Evolutionary conservation across 345 rosid genomes (phyloP).

Genomic region (Nasturtium officinale): DNA sequence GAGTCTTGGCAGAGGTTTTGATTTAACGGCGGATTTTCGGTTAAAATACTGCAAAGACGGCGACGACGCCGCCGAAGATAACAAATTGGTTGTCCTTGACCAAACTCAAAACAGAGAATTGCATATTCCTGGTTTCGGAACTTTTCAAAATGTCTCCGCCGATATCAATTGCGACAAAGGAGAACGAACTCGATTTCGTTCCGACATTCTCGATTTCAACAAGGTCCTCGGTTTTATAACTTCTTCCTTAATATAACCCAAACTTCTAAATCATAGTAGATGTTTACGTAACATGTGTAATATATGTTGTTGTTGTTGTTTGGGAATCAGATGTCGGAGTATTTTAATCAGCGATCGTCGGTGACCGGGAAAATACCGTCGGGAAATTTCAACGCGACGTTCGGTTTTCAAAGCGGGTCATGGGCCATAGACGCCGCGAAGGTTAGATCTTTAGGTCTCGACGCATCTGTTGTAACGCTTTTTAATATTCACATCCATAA

Average conservation of each 20-base stretch:
- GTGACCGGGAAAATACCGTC: constrained; percentile 82
- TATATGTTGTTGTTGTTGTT: background rate
- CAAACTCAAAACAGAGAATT: constrained; percentile 57
- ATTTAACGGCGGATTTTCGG: constrained; percentile 76
- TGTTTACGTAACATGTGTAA: background rate
- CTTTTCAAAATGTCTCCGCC: constrained; percentile 53
- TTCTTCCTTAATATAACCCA: background rate
- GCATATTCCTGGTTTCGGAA: constrained; percentile 65
- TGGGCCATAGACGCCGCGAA: constrained; percentile 82
- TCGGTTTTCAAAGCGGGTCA: constrained; percentile 63
- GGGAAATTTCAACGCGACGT: constrained; percentile 75
- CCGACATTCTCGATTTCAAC: constrained; percentile 79
- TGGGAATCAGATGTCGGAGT: constrained; percentile 74
- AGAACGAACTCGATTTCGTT: constrained; percentile 72
- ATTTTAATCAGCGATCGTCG: constrained; percentile 63
- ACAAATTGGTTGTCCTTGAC: constrained; percentile 61
- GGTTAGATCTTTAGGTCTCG: constrained; percentile 68
- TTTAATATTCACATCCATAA: constrained; percentile 68
- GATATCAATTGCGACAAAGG: constrained; percentile 90
- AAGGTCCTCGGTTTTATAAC: constrained; percentile 50
- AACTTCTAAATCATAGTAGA: background rate
- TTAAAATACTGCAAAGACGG: constrained; percentile 71
- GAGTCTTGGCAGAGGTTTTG: constrained; percentile 88
- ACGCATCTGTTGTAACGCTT: constrained; percentile 62
- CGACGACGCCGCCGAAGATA: constrained; percentile 53